Evolutionary conservation across 177 flowering plant species (phyloP).

Genomic region (Tripterygium wilfordii): DNA sequence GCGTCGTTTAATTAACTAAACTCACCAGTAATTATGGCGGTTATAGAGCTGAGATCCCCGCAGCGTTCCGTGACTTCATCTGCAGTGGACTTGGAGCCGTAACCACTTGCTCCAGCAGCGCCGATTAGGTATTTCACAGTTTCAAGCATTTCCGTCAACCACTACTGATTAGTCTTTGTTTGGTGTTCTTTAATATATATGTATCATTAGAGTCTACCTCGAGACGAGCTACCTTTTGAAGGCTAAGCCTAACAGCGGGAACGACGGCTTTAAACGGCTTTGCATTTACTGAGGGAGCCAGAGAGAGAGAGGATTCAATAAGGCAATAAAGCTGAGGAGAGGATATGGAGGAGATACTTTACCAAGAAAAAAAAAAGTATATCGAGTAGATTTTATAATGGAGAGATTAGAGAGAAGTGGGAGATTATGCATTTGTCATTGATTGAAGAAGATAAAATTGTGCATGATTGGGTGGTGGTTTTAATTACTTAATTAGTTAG

Average conservation of each 20-base stretch:
- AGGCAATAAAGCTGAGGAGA: constrained; percentile 3
- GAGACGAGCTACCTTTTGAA: background rate
- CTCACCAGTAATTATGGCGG: constrained; percentile 89
- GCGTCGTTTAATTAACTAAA: no score
- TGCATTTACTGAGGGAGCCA: constrained; percentile 1
- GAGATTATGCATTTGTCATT: constrained; percentile 35
- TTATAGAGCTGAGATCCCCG: constrained; percentile 48
- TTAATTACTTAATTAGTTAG: background rate
- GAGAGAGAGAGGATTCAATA: background rate
- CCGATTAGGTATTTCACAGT: constrained; percentile 77
- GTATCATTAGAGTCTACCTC: no score
- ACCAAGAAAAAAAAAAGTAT: background rate
- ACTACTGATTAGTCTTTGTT: no score
- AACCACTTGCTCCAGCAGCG: constrained; percentile 71
- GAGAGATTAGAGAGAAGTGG: constrained; percentile 4
- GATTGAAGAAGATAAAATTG: constrained; percentile 11
- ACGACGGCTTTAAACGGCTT: background rate
- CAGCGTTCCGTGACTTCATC: constrained; percentile 61
- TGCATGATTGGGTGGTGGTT: background rate
- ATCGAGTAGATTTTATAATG: background rate
- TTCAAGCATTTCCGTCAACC: constrained; percentile 67
- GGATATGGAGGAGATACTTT: background rate
- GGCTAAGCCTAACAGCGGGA: no score
- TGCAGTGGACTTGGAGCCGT: constrained; percentile 89
- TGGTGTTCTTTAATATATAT: no score